Evolutionary conservation across 805 yeast species (phyloP).

Genomic region (Isabelozyma pseudorhagii): DNA sequence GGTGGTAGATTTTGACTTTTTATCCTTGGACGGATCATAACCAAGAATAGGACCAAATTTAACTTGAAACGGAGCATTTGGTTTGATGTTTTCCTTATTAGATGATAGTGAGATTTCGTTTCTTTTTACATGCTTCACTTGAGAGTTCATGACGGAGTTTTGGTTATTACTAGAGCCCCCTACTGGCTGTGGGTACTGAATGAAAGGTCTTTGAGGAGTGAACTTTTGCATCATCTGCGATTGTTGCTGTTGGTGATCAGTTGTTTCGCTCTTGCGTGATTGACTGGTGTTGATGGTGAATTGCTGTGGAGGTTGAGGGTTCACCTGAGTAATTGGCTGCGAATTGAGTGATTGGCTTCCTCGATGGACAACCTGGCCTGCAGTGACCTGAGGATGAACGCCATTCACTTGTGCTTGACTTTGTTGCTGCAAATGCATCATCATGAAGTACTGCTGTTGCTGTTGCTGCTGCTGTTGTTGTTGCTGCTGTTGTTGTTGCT

Average conservation of each 20-base stretch:
- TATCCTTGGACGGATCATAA: conserved; percentile 52
- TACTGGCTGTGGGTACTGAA: conserved; percentile 1
- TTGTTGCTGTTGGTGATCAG: background rate
- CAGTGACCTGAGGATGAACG: background rate
- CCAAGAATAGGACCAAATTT: conserved; percentile 39
- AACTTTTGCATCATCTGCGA: conserved; percentile 1
- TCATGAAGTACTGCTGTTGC: conserved; percentile 2
- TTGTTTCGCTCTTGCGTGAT: background rate
- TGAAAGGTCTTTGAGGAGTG: background rate
- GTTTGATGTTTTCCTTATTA: conserved; percentile 19
- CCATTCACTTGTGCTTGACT: background rate
- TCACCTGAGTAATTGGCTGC: background rate
- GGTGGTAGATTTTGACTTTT: conserved; percentile 77
- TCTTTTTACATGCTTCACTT: background rate
- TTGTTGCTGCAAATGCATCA: conserved; percentile 2
- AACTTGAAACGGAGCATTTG: conserved; percentile 17
- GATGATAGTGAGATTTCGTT: conserved; percentile 5
- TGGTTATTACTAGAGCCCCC: conserved; percentile 18
- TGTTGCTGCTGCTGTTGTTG: conserved; percentile 3
- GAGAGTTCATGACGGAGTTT: conserved; percentile 8
- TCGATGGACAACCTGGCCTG: background rate
- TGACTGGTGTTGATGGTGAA: background rate
- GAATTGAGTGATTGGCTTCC: background rate
- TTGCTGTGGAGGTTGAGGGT: background rate
- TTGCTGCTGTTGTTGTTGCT: conserved; percentile 3